phyloP scores from a whole-genome alignment of 306 rosid species.

The Comarum palustre region DNA sequence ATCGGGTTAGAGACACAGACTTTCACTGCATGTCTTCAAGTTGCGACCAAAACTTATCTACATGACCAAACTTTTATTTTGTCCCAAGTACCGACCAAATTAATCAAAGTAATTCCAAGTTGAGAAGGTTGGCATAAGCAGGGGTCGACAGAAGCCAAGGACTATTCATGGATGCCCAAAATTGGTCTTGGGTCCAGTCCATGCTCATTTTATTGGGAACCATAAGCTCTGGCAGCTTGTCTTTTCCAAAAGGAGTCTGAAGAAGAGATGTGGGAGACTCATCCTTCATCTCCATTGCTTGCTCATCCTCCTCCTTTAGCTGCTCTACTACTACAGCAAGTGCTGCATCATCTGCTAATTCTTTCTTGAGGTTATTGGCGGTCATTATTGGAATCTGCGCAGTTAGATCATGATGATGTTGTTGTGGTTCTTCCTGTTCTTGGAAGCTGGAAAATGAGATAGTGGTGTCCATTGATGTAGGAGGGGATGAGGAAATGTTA shows the following conservation, averaged over 20 bases:
- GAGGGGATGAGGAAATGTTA: conserved; percentile 37
- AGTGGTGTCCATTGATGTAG: conserved; percentile 49
- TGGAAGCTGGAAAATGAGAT: conserved; percentile 39
- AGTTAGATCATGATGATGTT: conserved; percentile 14
- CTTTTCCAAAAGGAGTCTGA: conserved; percentile 41
- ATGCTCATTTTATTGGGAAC: conserved; percentile 42
- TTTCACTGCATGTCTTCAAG: neutral
- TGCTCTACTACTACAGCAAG: neutral
- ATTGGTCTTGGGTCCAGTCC: conserved; percentile 76
- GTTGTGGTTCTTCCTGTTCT: conserved; percentile 15
- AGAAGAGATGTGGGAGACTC: conserved; percentile 33
- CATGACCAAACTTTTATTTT: conserved; percentile 17
- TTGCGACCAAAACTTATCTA: conserved; percentile 23
- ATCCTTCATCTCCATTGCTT: conserved; percentile 24
- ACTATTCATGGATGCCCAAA: conserved; percentile 67
- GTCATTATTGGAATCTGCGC: conserved; percentile 21
- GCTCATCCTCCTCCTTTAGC: neutral
- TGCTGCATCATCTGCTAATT: conserved; percentile 33
- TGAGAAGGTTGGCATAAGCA: conserved; percentile 45
- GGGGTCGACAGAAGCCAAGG: conserved; percentile 75
- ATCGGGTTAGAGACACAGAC: neutral
- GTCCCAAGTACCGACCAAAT: neutral
- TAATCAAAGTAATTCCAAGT: conserved; percentile 32
- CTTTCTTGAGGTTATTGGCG: conserved; percentile 38
- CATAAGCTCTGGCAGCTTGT: conserved; percentile 56